Percentiles rank a stretch among this genome's conserved stretches.
Evolutionary conservation across 2,329 filamentous ascomycete genomes (phyloP).

Genomic region (Phialophora tarda): DNA sequence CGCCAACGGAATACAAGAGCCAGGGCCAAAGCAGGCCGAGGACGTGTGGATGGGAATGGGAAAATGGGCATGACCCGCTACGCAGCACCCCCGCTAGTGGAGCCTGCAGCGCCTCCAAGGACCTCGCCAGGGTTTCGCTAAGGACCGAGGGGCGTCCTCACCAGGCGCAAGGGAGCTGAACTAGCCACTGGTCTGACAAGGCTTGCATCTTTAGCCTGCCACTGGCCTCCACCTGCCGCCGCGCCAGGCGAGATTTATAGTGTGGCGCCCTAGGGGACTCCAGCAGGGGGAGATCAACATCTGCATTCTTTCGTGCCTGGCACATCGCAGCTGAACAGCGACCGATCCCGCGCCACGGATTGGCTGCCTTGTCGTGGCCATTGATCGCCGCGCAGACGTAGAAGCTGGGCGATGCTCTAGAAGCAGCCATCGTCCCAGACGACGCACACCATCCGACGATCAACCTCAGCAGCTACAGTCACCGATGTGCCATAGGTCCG

Average conservation of each 20-base stretch:
- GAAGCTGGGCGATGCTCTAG: conserved; percentile 14
- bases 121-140: conserved; percentile 22
- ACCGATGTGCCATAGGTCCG: not conserved
- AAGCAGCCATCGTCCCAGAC: conserved; percentile 5
- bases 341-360: conserved; percentile 2
- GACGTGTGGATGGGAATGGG: conserved; percentile 19
- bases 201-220: conserved; percentile 28
- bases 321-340: conserved; percentile 14
- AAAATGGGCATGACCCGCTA: conserved; percentile 18
- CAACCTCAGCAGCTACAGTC: not conserved
- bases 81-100: conserved; percentile 23
- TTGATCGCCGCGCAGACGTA: conserved; percentile 2
- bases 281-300: conserved; percentile 19
- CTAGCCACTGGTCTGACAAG: conserved; percentile 36
- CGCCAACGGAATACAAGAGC: conserved; percentile 1
- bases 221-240: conserved; percentile 30
- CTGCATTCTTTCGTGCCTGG: conserved; percentile 8
- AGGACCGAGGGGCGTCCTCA: conserved; percentile 9
- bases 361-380: conserved; percentile 24
- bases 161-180: conserved; percentile 23
- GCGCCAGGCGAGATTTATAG: conserved; percentile 38
- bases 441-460: conserved; percentile 2
- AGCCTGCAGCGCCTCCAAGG: not conserved
- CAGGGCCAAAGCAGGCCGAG: conserved; percentile 25
- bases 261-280: conserved; percentile 31